These are phyloP conservation scores for Neostapfia colusana DNA, from an alignment of 176 grass and related monocot genomes.

Conservation along the genomic window DNA sequence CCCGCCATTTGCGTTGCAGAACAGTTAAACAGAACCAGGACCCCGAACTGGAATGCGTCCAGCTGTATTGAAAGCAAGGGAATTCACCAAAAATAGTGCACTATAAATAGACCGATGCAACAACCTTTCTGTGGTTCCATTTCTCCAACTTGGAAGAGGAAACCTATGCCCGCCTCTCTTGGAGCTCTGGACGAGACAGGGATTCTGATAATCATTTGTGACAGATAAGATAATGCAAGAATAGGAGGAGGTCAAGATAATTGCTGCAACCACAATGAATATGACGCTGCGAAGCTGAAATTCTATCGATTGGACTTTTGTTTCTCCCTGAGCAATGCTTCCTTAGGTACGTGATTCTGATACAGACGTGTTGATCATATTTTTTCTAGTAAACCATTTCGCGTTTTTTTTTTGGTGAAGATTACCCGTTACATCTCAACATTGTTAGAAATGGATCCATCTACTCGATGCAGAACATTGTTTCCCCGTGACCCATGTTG, in stretches of 20 bases:
- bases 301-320: not conserved
- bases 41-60: slow-evolving; percentile 31
- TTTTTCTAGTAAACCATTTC: not conserved
- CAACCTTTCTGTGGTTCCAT: slow-evolving; percentile 40
- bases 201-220: slow-evolving; percentile 29
- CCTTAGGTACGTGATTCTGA: slow-evolving; percentile 38
- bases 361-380: not conserved
- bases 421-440: not conserved
- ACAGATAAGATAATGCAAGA: slow-evolving; percentile 34
- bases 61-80: slow-evolving; percentile 29
- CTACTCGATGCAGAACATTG: not conserved
- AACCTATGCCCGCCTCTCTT: slow-evolving; percentile 38
- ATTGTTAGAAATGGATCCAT: not conserved
- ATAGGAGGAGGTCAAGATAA: slow-evolving; percentile 30
- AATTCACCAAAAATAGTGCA: slow-evolving; percentile 44
- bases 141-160: slow-evolving; percentile 46
- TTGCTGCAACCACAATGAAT: slow-evolving; percentile 8
- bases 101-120: slow-evolving; percentile 52
- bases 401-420: too few species aligned
- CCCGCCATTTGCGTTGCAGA: slow-evolving; percentile 35
- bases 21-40: slow-evolving; percentile 31
- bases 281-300: slow-evolving; percentile 40
- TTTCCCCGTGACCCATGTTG: not conserved
- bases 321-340: slow-evolving; percentile 26
- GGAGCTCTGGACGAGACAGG: slow-evolving; percentile 16